Evolutionary conservation across 2,329 filamentous ascomycete species (phyloP), one percentile per base, ranked within the genome.

Genomic region (Penicillium vulpinum): DNA sequence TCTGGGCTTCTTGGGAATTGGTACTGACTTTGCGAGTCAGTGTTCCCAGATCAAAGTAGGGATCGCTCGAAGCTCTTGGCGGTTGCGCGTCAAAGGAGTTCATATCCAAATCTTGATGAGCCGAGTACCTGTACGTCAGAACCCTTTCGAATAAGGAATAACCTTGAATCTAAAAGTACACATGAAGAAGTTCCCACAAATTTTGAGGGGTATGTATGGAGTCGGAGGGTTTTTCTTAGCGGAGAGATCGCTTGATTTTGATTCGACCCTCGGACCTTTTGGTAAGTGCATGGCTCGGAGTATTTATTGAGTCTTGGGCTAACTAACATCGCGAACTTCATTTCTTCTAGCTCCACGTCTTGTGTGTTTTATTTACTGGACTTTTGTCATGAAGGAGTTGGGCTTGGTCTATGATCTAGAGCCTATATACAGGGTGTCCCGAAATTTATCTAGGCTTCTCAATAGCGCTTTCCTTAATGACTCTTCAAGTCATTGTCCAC

Each of bases 401-500:
- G 22, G 9, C 1, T 26, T 43, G 22, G 21, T 40, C 18, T 40
- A 40, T 39, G 38, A 13, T 15, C 21, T 16, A 16, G 6, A 22
- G 13, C 38, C 24, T 28, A 8, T 28, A 28, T 26, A 43, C 6
- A 28, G 8, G 11, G 21, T 15, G 5, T 26, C 9, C n/a, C 22
- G 7, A 16, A 18, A 43, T 28, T 5, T 43, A 43, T 28, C 11
- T 16, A 16, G 13, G 5, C 40, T 26, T 26, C 22, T 28, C 16
- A 7, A 11, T 26, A 11, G 8, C 9, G 10, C 16, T 26, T 15
- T 15, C 15, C 4, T 36, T 33, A 58, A 31, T 28, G 46, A 31
- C 33, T 63, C 43, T 68, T 71, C 59, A 75, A 60, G 54, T 75
- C 73, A 21, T 70, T 67, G 57, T 75, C 70, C n/a, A 75, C 73